Conservation (phyloP, 169 alveolate species). For the Cryptosporidium viatorum region DNA sequence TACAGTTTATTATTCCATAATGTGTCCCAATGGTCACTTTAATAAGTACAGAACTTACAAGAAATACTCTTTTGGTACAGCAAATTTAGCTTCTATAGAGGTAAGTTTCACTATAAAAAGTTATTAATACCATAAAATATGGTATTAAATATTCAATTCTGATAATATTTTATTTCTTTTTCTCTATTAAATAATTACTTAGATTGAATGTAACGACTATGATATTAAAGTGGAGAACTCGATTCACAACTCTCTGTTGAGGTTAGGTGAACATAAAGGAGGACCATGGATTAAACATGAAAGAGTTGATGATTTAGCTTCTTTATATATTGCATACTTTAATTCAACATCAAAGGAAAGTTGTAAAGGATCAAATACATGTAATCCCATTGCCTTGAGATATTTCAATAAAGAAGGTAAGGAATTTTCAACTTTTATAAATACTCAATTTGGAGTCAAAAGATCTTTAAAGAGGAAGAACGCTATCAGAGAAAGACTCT, state of each 20-base stretch:
- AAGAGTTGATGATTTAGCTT: conserved; percentile 38
- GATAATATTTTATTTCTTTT: neutral
- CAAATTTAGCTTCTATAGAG: conserved; percentile 64
- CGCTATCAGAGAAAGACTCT: conserved; percentile 56
- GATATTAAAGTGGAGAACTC: conserved; percentile 43
- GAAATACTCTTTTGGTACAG: conserved; percentile 58
- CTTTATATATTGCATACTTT: conserved; percentile 44
- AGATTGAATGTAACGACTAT: conserved; percentile 53
- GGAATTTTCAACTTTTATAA: conserved; percentile 54
- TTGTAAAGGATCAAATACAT: conserved; percentile 61
- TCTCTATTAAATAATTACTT: neutral
- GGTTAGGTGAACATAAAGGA: conserved; percentile 45
- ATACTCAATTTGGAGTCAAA: conserved; percentile 43
- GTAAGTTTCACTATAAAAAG: conserved; percentile 30
- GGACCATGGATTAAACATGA: conserved; percentile 53
- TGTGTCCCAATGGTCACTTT: conserved; percentile 71
- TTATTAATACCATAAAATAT: neutral
- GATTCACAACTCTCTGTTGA: conserved; percentile 23
- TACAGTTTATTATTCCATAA: conserved; percentile 30
- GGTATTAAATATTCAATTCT: neutral
- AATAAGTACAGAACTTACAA: conserved; percentile 38
- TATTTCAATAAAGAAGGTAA: conserved; percentile 47
- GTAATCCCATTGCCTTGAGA: conserved; percentile 63
- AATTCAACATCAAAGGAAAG: conserved; percentile 29
- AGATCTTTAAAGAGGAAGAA: conserved; percentile 36